Evolutionary conservation across 2,329 filamentous ascomycete genomes (phyloP).

Genomic region (Sordariomycetes sp.): DNA sequence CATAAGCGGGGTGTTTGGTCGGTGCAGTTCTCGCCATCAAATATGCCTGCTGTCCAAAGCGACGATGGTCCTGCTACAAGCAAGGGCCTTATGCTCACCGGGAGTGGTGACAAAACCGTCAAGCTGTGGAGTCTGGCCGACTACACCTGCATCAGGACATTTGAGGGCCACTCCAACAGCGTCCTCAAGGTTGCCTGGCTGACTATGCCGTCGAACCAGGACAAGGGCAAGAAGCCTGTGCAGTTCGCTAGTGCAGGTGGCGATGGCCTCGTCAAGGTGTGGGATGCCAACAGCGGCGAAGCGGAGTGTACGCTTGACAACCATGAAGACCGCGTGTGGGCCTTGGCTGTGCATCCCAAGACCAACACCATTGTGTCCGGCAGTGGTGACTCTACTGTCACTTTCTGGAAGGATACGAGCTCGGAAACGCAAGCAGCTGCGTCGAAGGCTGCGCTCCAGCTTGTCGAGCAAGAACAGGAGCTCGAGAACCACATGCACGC

Average conservation of each 20-base stretch:
- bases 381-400: slow-evolving; percentile 84
- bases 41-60: slow-evolving; percentile 64
- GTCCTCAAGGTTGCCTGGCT: slow-evolving; percentile 93
- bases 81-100: slow-evolving; percentile 79
- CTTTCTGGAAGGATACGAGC: slow-evolving; percentile 93
- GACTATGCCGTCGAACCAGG: slow-evolving; percentile 37
- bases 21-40: slow-evolving; percentile 76
- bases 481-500: slow-evolving; percentile 86
- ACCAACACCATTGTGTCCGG: slow-evolving; percentile 76
- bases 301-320: slow-evolving; percentile 87
- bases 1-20: slow-evolving; percentile 96
- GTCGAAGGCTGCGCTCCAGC: slow-evolving; percentile 62
- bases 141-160: slow-evolving; percentile 86
- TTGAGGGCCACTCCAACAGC: slow-evolving; percentile 94
- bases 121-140: slow-evolving; percentile 91
- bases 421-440: slow-evolving; percentile 67
- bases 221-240: slow-evolving; percentile 49
- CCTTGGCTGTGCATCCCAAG: slow-evolving; percentile 62
- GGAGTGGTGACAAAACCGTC: slow-evolving; percentile 90
- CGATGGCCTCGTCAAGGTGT: slow-evolving; percentile 93
- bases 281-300: slow-evolving; percentile 82
- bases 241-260: slow-evolving; percentile 81
- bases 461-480: slow-evolving; percentile 90
- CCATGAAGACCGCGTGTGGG: slow-evolving; percentile 94
- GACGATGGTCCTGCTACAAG: slow-evolving; percentile 64